These are phyloP conservation scores for Eucalyptus erythrocorys DNA, from an alignment of 345 rosid genomes.

Conservation along the genomic window DNA sequence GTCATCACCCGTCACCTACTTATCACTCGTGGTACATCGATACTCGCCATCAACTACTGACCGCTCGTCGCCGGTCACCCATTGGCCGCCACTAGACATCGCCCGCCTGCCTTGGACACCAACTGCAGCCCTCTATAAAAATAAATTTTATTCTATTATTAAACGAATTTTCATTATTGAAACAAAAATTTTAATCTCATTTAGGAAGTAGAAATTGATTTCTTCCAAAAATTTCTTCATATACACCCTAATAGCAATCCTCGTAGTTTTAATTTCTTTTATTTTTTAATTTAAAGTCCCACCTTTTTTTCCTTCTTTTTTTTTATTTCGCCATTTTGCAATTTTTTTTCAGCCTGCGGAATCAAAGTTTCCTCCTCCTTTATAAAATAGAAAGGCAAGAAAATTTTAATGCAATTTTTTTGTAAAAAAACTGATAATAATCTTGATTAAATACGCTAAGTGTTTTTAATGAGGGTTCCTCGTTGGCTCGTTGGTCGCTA, in stretches of 20 bases:
- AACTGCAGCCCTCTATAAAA: fast-evolving
- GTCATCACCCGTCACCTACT: fast-evolving
- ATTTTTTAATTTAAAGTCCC: background rate
- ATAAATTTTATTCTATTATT: fast-evolving
- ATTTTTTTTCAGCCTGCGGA: too few species aligned
- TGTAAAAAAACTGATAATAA: too few species aligned
- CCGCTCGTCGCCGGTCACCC: fast-evolving
- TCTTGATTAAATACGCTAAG: too few species aligned
- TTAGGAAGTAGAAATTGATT: too few species aligned
- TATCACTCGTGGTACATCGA: fast-evolving
- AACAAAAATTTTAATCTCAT: too few species aligned
- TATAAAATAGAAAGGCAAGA: too few species aligned
- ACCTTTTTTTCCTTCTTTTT: background rate
- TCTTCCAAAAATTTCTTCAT: too few species aligned
- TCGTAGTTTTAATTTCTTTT: background rate
- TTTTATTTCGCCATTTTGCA: too few species aligned
- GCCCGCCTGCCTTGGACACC: fast-evolving
- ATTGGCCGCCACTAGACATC: fast-evolving
- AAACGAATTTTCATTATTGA: fast-evolving
- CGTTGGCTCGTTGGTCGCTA: too few species aligned
- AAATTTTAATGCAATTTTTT: too few species aligned
- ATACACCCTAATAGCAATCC: background rate
- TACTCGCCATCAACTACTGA: fast-evolving
- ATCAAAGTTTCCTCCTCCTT: too few species aligned
- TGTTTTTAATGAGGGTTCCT: too few species aligned